phyloP scores from a whole-genome alignment of 495 filamentous ascomycete species.

The Lasiosphaeris hirsuta region DNA sequence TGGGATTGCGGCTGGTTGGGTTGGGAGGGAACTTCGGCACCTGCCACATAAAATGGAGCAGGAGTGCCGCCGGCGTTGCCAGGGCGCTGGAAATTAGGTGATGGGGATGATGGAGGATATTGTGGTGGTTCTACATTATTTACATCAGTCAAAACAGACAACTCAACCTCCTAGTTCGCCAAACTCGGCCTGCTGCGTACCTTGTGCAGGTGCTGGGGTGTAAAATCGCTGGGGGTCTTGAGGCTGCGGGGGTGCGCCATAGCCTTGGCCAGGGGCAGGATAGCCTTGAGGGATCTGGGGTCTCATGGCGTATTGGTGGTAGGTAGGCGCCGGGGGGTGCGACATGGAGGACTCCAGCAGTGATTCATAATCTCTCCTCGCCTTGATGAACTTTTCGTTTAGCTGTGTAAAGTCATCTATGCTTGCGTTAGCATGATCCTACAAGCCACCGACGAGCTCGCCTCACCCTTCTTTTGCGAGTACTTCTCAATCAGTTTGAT shows the following conservation, averaged over 20 bases:
- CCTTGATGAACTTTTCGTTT: constrained; percentile 99
- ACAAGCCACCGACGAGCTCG: neutral
- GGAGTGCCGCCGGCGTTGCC: constrained; percentile 26
- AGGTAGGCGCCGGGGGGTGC: constrained; percentile 66
- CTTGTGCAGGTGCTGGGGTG: constrained; percentile 52
- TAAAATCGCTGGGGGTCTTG: constrained; percentile 70
- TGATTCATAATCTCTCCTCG: constrained; percentile 90
- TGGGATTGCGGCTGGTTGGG: constrained; percentile 23
- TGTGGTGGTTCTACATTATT: constrained; percentile 32
- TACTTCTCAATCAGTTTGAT: constrained; percentile 99
- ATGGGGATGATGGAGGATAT: constrained; percentile 45
- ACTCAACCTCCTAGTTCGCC: constrained; percentile 30
- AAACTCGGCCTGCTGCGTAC: constrained; percentile 29
- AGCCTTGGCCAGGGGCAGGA: constrained; percentile 37
- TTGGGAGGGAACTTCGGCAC: constrained; percentile 42
- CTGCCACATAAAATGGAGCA: constrained; percentile 46
- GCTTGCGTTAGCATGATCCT: constrained; percentile 14
- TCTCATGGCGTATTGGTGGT: constrained; percentile 63
- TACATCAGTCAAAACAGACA: constrained; percentile 26
- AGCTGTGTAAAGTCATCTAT: constrained; percentile 95
- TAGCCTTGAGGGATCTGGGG: constrained; percentile 63
- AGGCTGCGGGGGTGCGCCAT: constrained; percentile 45
- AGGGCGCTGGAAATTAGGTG: constrained; percentile 47
- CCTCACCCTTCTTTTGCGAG: constrained; percentile 92
- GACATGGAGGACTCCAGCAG: constrained; percentile 96